These are phyloP conservation scores for Meredithiella fracta DNA, from an alignment of 2,329 filamentous ascomycete genomes.

Conservation along the genomic window DNA sequence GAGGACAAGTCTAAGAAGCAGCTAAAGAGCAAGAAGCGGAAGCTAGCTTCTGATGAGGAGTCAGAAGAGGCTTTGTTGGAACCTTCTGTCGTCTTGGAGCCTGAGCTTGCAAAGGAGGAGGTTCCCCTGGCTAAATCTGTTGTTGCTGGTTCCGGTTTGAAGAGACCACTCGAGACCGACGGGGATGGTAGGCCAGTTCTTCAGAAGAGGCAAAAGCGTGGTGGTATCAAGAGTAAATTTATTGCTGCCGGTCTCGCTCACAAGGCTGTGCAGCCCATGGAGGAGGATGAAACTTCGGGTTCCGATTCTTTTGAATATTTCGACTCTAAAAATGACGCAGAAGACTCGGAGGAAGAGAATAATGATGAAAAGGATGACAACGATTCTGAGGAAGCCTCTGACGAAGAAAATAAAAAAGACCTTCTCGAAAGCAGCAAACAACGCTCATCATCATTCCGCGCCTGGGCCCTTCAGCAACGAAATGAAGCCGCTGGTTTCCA, in stretches of 20 bases:
- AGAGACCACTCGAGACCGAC: constrained; percentile 68
- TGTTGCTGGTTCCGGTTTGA: constrained; percentile 58
- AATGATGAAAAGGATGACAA: neutral
- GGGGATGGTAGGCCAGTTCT: constrained; percentile 67
- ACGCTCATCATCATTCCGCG: constrained; percentile 60
- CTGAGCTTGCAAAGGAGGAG: neutral
- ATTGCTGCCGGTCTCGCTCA: constrained; percentile 30
- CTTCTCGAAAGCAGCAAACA: constrained; percentile 20
- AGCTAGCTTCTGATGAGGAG: neutral
- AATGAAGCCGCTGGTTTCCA: constrained; percentile 64
- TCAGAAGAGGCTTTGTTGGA: neutral
- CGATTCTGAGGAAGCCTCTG: constrained; percentile 19
- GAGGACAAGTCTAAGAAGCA: constrained; percentile 21
- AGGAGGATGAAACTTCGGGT: constrained; percentile 18
- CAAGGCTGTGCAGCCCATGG: constrained; percentile 40
- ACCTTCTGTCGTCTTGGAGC: constrained; percentile 3
- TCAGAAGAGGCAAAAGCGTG: constrained; percentile 61
- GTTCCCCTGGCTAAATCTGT: constrained; percentile 14
- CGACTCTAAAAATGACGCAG: constrained; percentile 18
- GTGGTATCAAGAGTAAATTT: constrained; percentile 43
- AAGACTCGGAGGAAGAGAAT: constrained; percentile 12
- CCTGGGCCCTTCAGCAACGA: constrained; percentile 75
- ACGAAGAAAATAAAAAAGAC: constrained; percentile 18
- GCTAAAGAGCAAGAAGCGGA: constrained; percentile 18
- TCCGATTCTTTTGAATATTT: constrained; percentile 16